These are phyloP conservation scores for Neospermospora avenae DNA, from an alignment of 2,329 filamentous ascomycete species.

Conservation along the genomic window DNA sequence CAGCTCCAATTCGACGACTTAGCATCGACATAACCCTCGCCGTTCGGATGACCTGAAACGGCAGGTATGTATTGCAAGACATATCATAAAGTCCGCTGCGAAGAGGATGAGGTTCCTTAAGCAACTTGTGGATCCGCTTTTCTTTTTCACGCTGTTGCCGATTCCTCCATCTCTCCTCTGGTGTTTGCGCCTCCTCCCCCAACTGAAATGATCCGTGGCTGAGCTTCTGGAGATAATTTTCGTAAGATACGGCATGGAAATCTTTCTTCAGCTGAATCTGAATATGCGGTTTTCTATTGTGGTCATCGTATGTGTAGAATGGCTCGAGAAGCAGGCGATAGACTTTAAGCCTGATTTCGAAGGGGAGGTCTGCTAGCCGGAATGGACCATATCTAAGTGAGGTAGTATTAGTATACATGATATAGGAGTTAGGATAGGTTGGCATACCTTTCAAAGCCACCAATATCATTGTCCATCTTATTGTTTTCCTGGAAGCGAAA, in stretches of 20 bases:
- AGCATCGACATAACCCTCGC: background rate
- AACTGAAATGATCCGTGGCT: background rate
- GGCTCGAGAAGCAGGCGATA: background rate
- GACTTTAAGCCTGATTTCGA: background rate
- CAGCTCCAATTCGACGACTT: background rate
- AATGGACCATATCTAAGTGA: background rate
- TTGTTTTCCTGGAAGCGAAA: background rate
- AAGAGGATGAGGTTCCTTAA: background rate
- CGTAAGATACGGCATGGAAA: background rate
- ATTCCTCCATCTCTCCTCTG: background rate
- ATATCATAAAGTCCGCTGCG: background rate
- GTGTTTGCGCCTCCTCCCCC: background rate
- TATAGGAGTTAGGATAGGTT: background rate
- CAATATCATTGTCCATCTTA: background rate
- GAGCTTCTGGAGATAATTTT: background rate
- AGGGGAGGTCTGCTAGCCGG: background rate
- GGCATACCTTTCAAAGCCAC: background rate
- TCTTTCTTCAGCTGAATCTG: background rate
- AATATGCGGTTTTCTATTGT: background rate
- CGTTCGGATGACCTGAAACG: background rate
- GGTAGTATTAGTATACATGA: background rate
- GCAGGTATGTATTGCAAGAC: background rate
- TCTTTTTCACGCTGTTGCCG: background rate
- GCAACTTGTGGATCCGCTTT: background rate
- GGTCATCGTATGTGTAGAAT: background rate